Evolutionary conservation across 208 protist species (phyloP), one percentile per base, ranked within the genome.

Genomic region (Leishmania gerbilli): DNA sequence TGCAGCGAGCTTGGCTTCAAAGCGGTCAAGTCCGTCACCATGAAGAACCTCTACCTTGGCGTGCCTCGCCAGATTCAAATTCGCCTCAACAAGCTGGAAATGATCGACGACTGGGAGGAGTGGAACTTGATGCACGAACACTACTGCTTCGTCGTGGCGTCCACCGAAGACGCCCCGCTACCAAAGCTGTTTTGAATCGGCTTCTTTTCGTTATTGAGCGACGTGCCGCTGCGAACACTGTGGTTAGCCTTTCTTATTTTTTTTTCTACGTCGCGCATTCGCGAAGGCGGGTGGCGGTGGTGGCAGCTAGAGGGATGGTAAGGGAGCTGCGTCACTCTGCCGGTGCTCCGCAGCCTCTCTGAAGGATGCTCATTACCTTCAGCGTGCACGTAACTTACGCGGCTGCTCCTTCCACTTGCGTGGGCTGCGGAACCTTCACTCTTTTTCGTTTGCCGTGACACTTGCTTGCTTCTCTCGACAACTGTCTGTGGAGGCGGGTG

Each of bases 121-220:
- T 98, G 95, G 93, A 95, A 94, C 62, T 80, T 98, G 74, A 92
- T 98, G 83, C 95, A 97, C 78, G 95, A 98, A n/a, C 95, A 98
- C 80, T 98, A 98, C 85, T 93, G 93, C 76, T 97, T 98, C 79
- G 82, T 98, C 11, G 84, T 95, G 56, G 95, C 93, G n/a, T 84
- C 84, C 40, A 94, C 88, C 42, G 84, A 80, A 19, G 76, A 88
- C 11, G 79, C 80, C 0, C 75, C 87, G 37, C 47, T 95, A 31
- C 90, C 91, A 1, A 82, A 87, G 58, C 82, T 94, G 19, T 91
- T 91, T 71, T 86, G 75, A 84, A 49, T 17, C 5, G 2, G 5
- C 45, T 24, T 34, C 65, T 45, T 71, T 74, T 74, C 4, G 2
- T 37, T 34, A 2, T 34, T 11, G 24, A 31, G 2, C 51, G 17